These are phyloP conservation scores for Hanseniaspora mollemarum DNA, from an alignment of 805 yeast species.

Conservation along the genomic window DNA sequence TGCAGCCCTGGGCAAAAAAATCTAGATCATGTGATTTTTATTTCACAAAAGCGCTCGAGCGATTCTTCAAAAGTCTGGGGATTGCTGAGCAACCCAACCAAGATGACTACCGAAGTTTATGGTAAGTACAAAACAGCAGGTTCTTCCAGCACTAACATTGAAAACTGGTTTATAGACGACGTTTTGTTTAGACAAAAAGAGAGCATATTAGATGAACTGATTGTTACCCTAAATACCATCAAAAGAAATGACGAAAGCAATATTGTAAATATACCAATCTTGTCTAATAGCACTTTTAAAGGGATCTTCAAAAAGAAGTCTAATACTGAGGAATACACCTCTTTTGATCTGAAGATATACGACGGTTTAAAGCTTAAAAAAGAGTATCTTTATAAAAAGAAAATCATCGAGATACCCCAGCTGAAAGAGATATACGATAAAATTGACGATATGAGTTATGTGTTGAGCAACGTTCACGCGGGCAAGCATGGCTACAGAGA, in stretches of 20 bases:
- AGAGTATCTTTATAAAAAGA: conserved; percentile 1
- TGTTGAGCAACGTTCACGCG: no score
- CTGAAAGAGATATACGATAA: background rate
- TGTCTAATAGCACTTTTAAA: conserved; percentile 8
- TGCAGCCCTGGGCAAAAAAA: background rate
- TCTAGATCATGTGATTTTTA: background rate
- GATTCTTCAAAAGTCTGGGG: background rate
- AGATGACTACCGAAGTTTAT: background rate
- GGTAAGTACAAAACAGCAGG: background rate
- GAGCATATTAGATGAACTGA: background rate
- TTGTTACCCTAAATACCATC: background rate
- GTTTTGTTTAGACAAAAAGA: background rate
- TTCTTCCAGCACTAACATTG: background rate
- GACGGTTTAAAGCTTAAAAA: conserved; percentile 1
- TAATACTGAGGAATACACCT: background rate
- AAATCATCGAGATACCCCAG: conserved; percentile 1
- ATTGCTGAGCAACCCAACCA: background rate
- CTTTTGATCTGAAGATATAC: conserved; percentile 1
- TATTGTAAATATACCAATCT: conserved; percentile 4
- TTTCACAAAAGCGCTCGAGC: background rate
- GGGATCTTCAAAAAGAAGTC: conserved; percentile 8
- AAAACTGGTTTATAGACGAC: background rate
- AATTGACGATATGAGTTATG: background rate
- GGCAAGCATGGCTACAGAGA: background rate
- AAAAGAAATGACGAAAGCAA: background rate